Evolutionary conservation across 345 rosid species (phyloP).

Genomic region (Gossypium rotundifolium): DNA sequence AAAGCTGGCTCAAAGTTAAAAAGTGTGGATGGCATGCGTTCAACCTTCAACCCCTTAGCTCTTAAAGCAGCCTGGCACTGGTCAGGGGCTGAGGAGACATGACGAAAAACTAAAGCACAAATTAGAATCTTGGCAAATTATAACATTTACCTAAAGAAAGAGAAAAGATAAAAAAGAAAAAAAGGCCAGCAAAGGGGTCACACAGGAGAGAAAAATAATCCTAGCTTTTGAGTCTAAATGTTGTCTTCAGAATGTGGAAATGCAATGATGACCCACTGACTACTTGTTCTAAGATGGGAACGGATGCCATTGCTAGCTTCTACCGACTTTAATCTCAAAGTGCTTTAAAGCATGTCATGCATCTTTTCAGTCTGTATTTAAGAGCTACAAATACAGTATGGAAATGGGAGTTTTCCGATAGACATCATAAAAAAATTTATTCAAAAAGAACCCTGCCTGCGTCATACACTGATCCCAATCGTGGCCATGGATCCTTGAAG

Average conservation of each 20-base stretch:
- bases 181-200: neutral
- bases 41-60: conserved; percentile 5
- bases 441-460: no score
- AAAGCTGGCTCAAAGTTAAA: neutral
- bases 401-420: no score
- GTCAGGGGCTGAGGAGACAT: conserved; percentile 3
- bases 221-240: conserved; percentile 9
- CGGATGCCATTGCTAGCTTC: neutral
- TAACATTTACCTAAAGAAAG: neutral
- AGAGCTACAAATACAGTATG: no score
- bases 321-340: neutral
- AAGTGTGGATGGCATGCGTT: conserved; percentile 8
- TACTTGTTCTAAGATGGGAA: neutral
- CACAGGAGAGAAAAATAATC: neutral
- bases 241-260: conserved; percentile 7
- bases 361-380: no score
- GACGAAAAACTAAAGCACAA: neutral
- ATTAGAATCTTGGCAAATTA: conserved; percentile 5
- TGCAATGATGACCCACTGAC: conserved; percentile 11
- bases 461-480: no score
- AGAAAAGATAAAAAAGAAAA: no score
- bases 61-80: conserved; percentile 1
- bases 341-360: no score
- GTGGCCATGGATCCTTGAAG: no score
- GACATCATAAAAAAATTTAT: no score